Evolutionary conservation across 768 basidiomycete genomes (phyloP), one percentile per base, ranked within the genome.

Genomic region (Rossbeevera mucosa): DNA sequence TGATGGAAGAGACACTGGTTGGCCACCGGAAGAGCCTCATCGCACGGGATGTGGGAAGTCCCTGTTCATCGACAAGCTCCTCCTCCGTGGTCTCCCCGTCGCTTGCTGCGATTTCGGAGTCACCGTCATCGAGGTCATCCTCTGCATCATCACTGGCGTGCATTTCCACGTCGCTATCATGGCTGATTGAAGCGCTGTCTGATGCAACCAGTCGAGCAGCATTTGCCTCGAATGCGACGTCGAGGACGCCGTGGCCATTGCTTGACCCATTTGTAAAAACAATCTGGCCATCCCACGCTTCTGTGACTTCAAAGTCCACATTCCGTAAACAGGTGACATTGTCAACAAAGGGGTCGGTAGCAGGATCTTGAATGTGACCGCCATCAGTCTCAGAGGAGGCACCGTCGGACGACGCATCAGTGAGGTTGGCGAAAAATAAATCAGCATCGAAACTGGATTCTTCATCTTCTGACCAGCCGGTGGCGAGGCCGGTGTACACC

Each of bases 81-180:
- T 89, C 86, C 63, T 91, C 89, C 2, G 90, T 91, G 4, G 88
- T 88, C 56, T 90, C 86, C 1, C 88, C 86, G 6, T 81, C 84
- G 51, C 73, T 79, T 33, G 76, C 80, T 43, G 73, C 78, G 52
- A 80, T 71, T 51, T 74, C 74, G 49, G 80, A 72, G 24, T 76
- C 74, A 6, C 66, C 76, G 30, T 78, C 77, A 38, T 75, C 74
- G 12, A 59, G 62, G 36, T 69, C 70, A 48, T 55, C 66, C 44
- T 65, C 60, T 20, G 60, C 57, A 38, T 22, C 52, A 8, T 59
- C 56, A 21, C 75, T 79, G 68, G 52, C 76, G 70, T 22, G 71
- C 72, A 72, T 76, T 52, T 72, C 76, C 22, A 74, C 62, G 54
- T 89, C 83, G 47, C 76, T 79, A 26, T 76, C 78, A 18, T 79